Percentiles rank a stretch among this genome's conserved stretches.
phyloP scores from a whole-genome alignment of 2,329 filamentous ascomycete species.

The Diaporthe batatas region DNA sequence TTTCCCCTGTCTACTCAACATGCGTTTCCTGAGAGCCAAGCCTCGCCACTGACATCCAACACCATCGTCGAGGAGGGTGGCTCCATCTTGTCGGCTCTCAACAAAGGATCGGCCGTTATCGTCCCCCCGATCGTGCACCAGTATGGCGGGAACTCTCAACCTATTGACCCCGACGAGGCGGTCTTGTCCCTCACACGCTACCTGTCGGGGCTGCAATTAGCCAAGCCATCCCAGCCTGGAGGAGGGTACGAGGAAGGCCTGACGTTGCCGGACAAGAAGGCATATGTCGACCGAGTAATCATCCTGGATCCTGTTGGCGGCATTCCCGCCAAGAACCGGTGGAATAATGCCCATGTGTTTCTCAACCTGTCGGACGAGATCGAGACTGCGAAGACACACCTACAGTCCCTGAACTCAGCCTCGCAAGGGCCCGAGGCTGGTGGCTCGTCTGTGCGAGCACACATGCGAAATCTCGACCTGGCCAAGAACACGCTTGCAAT shows the following conservation, averaged over 20 bases:
- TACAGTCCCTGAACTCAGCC: conserved; percentile 54
- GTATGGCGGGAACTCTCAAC: conserved; percentile 49
- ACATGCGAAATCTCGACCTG: conserved; percentile 80
- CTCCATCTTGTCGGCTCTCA: conserved; percentile 74
- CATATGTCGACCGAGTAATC: conserved; percentile 86
- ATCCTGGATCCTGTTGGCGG: conserved; percentile 89
- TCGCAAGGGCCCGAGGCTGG: conserved; percentile 43
- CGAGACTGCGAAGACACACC: conserved; percentile 72
- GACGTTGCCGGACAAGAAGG: conserved; percentile 58
- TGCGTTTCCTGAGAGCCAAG: conserved; percentile 47
- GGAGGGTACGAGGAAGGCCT: conserved; percentile 47
- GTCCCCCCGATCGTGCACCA: conserved; percentile 59
- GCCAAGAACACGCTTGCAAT: conserved; percentile 78
- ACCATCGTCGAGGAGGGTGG: conserved; percentile 60
- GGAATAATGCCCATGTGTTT: conserved; percentile 81
- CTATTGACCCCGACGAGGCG: conserved; percentile 69
- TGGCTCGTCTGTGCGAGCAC: conserved; percentile 52
- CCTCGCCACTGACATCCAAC: conserved; percentile 48
- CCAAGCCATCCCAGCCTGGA: conserved; percentile 52
- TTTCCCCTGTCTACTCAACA: conserved; percentile 58
- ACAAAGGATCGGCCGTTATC: conserved; percentile 77
- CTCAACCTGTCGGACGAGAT: conserved; percentile 96
- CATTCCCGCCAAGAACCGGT: conserved; percentile 76
- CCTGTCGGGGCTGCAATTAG: conserved; percentile 75
- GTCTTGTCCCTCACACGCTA: conserved; percentile 83